Percentiles rank a stretch among this genome's conserved stretches.
phyloP scores from a whole-genome alignment of 768 basidiomycete species.

The Tylopilus balloui region DNA sequence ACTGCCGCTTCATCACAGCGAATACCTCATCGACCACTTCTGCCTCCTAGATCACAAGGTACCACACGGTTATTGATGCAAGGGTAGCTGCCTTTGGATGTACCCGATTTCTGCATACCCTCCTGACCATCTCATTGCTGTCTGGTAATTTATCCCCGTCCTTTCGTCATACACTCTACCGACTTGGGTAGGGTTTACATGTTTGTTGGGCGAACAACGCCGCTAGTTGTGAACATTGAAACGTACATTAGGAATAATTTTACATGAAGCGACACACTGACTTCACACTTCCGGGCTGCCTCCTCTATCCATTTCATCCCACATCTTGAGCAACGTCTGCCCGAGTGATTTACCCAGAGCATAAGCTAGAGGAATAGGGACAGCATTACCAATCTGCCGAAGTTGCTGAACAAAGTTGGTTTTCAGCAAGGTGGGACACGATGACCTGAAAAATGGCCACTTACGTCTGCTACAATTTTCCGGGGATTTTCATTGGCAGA shows the following conservation, averaged over 20 bases:
- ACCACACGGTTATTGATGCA: conserved; percentile 13
- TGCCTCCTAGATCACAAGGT: conserved; percentile 16
- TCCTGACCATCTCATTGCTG: neutral
- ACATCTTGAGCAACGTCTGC: conserved; percentile 42
- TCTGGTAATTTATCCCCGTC: conserved; percentile 15
- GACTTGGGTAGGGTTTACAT: conserved; percentile 1
- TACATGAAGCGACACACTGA: neutral
- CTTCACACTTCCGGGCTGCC: conserved; percentile 41
- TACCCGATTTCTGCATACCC: conserved; percentile 22
- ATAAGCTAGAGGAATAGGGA: conserved; percentile 64
- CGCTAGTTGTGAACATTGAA: neutral
- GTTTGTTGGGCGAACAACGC: neutral
- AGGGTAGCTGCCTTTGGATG: neutral
- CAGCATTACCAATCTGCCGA: conserved; percentile 77
- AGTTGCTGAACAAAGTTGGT: conserved; percentile 47
- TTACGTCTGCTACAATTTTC: conserved; percentile 48
- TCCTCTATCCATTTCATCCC: conserved; percentile 42
- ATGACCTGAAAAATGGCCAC: conserved; percentile 19
- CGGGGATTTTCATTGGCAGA: conserved; percentile 38
- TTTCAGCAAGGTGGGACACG: conserved; percentile 1
- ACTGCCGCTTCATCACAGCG: conserved; percentile 32
- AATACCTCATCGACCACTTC: conserved; percentile 31
- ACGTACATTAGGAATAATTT: conserved; percentile 4
- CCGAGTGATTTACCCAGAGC: conserved; percentile 52
- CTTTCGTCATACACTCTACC: neutral